A percentile compares a stretch with the other conserved stretches of the same genome.
phyloP scores from a whole-genome alignment of 345 rosid species.

The Kernera saxatilis region DNA sequence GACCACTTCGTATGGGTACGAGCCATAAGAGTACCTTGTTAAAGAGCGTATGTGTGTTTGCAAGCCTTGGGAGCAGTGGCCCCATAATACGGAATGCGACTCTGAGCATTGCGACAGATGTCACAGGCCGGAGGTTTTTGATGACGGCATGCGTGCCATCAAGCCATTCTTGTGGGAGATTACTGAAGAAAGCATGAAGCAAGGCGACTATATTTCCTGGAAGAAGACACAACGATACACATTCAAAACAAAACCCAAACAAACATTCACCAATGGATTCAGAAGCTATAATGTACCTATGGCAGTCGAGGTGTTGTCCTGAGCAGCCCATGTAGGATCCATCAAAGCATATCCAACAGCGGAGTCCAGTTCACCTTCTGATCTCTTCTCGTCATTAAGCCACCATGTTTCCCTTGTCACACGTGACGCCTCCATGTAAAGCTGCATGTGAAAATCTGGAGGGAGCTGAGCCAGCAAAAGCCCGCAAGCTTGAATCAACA shows the following conservation, averaged over 20 bases:
- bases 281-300: constrained; percentile 51
- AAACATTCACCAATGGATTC: not conserved
- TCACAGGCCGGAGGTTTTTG: constrained; percentile 78
- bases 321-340: constrained; percentile 99
- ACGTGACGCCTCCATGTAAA: constrained; percentile 79
- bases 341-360: constrained; percentile 92
- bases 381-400: constrained; percentile 81
- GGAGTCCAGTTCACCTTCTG: constrained; percentile 71
- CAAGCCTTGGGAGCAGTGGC: constrained; percentile 91
- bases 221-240: constrained; percentile 5
- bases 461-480: constrained; percentile 95
- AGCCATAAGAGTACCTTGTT: constrained; percentile 57
- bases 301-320: constrained; percentile 95
- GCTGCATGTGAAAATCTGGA: constrained; percentile 73
- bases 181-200: constrained; percentile 93
- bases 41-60: constrained; percentile 83
- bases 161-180: constrained; percentile 99
- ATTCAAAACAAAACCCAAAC: not conserved
- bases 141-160: constrained; percentile 79
- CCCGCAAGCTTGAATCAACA: constrained; percentile 95
- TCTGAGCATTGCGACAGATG: constrained; percentile 93
- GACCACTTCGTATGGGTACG: not conserved
- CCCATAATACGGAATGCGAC: constrained; percentile 94
- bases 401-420: constrained; percentile 91
- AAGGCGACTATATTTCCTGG: constrained; percentile 89